These are phyloP conservation scores for Plantago ovata DNA, from an alignment of 257 asterid species.

Conservation along the genomic window DNA sequence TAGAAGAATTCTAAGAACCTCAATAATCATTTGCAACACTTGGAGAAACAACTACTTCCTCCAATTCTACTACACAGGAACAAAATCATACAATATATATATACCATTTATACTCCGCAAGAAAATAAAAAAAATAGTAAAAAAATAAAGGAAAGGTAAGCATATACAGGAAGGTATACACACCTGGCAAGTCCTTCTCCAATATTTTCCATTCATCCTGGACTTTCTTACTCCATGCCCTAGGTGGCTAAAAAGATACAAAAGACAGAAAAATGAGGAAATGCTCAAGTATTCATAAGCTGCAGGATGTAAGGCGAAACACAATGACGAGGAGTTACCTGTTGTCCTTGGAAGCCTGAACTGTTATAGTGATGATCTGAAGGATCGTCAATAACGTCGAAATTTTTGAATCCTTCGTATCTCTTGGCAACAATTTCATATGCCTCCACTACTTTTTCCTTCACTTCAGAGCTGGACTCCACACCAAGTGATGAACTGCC, in stretches of 20 bases:
- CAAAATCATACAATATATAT: too few relatives aligned
- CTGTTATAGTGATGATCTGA: constrained; percentile 49
- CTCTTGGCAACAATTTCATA: constrained; percentile 26
- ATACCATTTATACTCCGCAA: too few relatives aligned
- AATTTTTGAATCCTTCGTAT: constrained; percentile 35
- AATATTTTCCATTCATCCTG: constrained; percentile 62
- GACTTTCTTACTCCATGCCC: constrained; percentile 47
- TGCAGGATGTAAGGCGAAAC: background rate
- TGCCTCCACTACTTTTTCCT: constrained; percentile 25
- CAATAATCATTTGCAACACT: too few relatives aligned
- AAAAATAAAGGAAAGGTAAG: too few relatives aligned
- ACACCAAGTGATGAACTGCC: constrained; percentile 26
- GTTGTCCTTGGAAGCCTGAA: constrained; percentile 32
- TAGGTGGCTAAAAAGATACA: constrained; percentile 38
- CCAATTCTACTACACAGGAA: too few relatives aligned
- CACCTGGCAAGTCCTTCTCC: constrained; percentile 57
- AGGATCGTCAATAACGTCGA: constrained; percentile 42
- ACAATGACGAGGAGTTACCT: constrained; percentile 28
- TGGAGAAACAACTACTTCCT: too few relatives aligned
- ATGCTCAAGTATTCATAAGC: background rate
- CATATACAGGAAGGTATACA: constrained; percentile 14
- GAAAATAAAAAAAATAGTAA: too few relatives aligned
- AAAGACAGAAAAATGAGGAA: background rate
- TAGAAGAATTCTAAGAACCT: too few relatives aligned
- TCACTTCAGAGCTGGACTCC: constrained; percentile 31